Evolutionary conservation across 495 filamentous ascomycete genomes (phyloP), one percentile per base, ranked within the genome.

Genomic region (Xylaria nigripes): DNA sequence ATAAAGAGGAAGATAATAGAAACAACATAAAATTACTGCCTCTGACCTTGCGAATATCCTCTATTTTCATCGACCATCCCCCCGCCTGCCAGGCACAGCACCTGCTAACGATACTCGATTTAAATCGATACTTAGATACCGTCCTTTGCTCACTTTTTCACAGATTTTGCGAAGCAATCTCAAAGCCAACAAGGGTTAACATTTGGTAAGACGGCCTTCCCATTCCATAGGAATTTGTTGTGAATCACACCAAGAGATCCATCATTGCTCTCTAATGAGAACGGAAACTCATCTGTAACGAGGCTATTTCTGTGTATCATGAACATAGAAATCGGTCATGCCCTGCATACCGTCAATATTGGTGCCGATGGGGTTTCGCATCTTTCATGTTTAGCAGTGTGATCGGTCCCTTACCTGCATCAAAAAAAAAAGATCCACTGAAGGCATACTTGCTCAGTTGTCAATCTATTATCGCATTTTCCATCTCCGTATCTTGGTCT

Each of bases 401-500:
- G 6, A 8, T 15, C 15, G 27, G 4, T 15, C 25, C 16, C 24
- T 51, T 16, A 25, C 25, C 7, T 5, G 18, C n/a, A 8, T 18
- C 25, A 25, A 13, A 27, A 24, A n/a, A n/a, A n/a, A n/a, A n/a
- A n/a, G n/a, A n/a, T n/a, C n/a, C 41, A 15, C 24, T 19, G 3
- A n/a, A 30, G 19, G 32, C 16, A 6, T 55, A 45, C 2, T 44
- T 16, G 3, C 21, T 34, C 10, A 6, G 19, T 19, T 43, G 6
- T n/a, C 43, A 43, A 32, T 43, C 34, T 18, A 1, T 2, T 23
- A 43, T 40, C 1, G 7, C 46, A 6, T 45, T 15, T 32, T 47
- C 43, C 32, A 55, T 55, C 1, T 43, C 45, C 18, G 36, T 18
- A 30, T 22, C 6, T 21, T 53, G 51, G 10, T 55, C n/a, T 21